Conservation (phyloP, 495 filamentous ascomycete genomes). For the Penicillium arizonense region DNA sequence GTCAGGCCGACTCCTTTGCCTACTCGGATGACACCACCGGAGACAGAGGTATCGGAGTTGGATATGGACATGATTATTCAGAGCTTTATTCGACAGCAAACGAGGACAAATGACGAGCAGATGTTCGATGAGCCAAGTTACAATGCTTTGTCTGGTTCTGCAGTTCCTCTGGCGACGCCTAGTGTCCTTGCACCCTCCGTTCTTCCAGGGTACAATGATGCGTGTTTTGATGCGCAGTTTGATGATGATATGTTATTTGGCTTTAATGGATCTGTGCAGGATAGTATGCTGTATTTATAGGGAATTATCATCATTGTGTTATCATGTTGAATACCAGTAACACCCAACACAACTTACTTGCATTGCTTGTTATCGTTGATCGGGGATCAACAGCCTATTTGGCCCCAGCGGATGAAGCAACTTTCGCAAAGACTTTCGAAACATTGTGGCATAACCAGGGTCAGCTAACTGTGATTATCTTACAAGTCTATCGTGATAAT, state of each 20-base stretch:
- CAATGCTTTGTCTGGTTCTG: background rate
- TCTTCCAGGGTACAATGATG: background rate
- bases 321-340: too few relatives aligned
- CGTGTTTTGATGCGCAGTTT: slow-evolving; percentile 3
- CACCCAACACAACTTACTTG: too few relatives aligned
- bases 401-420: too few relatives aligned
- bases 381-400: too few relatives aligned
- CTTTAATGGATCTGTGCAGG: slow-evolving; percentile 22
- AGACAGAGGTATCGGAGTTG: slow-evolving; percentile 25
- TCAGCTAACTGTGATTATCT: too few relatives aligned
- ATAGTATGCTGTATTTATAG: slow-evolving; percentile 17
- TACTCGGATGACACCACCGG: slow-evolving; percentile 10
- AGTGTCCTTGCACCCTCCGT: background rate
- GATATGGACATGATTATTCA: slow-evolving; percentile 33
- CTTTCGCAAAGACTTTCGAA: too few relatives aligned
- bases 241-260: slow-evolving; percentile 28
- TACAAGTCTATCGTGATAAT: too few relatives aligned
- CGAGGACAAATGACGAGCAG: slow-evolving; percentile 5
- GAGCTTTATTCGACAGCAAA: slow-evolving; percentile 29
- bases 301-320: background rate
- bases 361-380: too few relatives aligned
- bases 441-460: too few relatives aligned
- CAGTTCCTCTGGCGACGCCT: background rate
- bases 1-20: background rate
- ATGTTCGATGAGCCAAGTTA: background rate